Evolutionary conservation across 2,329 filamentous ascomycete genomes (phyloP).

Genomic region (Exophiala oligosperma): DNA sequence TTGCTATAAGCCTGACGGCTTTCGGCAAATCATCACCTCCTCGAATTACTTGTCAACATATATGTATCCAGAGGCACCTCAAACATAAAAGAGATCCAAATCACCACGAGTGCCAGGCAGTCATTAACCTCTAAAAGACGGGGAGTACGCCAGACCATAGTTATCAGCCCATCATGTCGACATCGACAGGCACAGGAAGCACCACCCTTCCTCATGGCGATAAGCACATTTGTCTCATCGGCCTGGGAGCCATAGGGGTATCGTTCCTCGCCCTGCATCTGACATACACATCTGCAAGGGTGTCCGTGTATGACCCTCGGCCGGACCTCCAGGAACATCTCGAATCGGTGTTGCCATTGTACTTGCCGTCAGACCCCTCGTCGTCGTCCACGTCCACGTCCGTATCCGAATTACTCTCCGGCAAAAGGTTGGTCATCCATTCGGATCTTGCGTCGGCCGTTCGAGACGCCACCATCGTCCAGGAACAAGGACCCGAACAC

Average conservation of each 20-base stretch:
- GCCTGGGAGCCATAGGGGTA: constrained; percentile 52
- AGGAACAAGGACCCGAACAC: constrained; percentile 61
- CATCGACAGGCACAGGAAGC: neutral
- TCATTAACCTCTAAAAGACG: too few relatives aligned
- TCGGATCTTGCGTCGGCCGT: constrained; percentile 44
- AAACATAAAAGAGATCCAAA: too few relatives aligned
- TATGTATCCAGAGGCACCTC: too few relatives aligned
- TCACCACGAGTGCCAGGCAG: too few relatives aligned
- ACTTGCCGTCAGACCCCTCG: constrained; percentile 34
- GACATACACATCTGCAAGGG: constrained; percentile 37
- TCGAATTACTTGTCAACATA: too few relatives aligned
- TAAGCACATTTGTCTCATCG: constrained; percentile 37
- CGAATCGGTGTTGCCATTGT: constrained; percentile 42
- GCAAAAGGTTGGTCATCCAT: constrained; percentile 38
- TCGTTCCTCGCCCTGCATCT: constrained; percentile 58
- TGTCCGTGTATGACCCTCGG: constrained; percentile 54
- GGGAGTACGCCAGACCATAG: too few relatives aligned
- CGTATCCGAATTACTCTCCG: constrained; percentile 21
- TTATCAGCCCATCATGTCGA: too few relatives aligned
- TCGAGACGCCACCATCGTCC: constrained; percentile 51
- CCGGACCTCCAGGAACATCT: constrained; percentile 50
- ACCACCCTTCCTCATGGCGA: constrained; percentile 5
- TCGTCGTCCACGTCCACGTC: neutral
- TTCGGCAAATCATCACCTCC: too few relatives aligned
- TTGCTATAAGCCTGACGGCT: too few relatives aligned